Evolutionary conservation across 2,329 filamentous ascomycete genomes (phyloP).

Genomic region (Aspergillus clavatus): DNA sequence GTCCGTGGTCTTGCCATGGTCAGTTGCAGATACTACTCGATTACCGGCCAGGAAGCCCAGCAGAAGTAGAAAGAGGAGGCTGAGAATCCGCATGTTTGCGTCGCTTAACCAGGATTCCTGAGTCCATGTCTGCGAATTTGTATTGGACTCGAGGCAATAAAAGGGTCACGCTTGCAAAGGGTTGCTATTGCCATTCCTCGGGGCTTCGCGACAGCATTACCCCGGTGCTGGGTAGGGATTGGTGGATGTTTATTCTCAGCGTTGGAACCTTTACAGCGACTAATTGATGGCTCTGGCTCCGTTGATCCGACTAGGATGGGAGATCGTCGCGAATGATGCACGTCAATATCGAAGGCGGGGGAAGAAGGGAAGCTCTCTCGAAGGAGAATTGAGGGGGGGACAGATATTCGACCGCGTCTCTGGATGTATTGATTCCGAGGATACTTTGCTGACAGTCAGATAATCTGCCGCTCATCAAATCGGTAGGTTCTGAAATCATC

Average conservation of each 20-base stretch:
- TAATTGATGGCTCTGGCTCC: too few species aligned
- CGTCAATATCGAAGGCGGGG: too few species aligned
- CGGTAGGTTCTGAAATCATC: too few species aligned
- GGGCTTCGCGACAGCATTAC: conserved; percentile 20
- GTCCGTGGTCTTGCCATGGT: conserved; percentile 40
- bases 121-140: neutral
- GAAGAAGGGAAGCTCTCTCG: too few species aligned
- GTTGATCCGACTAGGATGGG: too few species aligned
- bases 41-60: conserved; percentile 8
- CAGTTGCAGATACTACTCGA: conserved; percentile 22
- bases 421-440: too few species aligned
- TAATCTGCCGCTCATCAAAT: too few species aligned
- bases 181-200: conserved; percentile 4
- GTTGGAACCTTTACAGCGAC: too few species aligned
- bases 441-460: too few species aligned
- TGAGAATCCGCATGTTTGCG: conserved; percentile 17
- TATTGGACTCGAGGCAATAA: neutral
- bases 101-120: neutral
- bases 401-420: too few species aligned
- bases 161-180: neutral
- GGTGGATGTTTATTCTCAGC: conserved; percentile 27
- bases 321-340: too few species aligned
- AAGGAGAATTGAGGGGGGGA: too few species aligned
- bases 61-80: conserved; percentile 13
- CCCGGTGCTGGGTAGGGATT: conserved; percentile 19